Conservation (phyloP, 2,329 filamentous ascomycete species). For the Pseudogymnoascus sp. region DNA sequence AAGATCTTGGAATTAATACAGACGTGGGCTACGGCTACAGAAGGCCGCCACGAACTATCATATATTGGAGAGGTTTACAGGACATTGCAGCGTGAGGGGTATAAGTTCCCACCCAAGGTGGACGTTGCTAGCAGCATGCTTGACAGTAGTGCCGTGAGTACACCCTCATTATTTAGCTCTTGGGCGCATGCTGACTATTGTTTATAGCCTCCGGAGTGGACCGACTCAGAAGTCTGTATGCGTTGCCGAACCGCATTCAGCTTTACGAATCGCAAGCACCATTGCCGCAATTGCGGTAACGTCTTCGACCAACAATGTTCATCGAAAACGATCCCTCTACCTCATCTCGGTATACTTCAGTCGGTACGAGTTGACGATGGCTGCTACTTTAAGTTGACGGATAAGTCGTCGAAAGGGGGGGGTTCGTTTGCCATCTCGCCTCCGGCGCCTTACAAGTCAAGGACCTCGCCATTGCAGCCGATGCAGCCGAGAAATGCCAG, state of each 20-base stretch:
- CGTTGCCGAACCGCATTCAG: constrained; percentile 91
- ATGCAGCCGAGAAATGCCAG: constrained; percentile 91
- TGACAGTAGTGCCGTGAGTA: constrained; percentile 83
- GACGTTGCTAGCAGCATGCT: constrained; percentile 95
- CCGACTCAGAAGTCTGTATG: constrained; percentile 97
- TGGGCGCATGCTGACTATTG: constrained; percentile 2
- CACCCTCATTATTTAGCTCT: background rate
- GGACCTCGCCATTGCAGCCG: constrained; percentile 35
- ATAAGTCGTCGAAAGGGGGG: constrained; percentile 52
- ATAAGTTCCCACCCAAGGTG: constrained; percentile 78
- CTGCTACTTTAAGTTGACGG: constrained; percentile 82
- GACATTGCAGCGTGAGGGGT: constrained; percentile 75
- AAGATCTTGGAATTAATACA: constrained; percentile 95
- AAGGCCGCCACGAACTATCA: constrained; percentile 71
- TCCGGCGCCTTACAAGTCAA: constrained; percentile 51
- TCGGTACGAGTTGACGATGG: constrained; percentile 93
- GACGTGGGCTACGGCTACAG: constrained; percentile 83
- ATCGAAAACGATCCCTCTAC: constrained; percentile 77
- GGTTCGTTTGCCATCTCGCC: constrained; percentile 37
- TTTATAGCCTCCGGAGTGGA: constrained; percentile 84
- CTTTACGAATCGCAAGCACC: constrained; percentile 97
- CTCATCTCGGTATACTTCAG: constrained; percentile 86
- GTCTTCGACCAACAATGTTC: constrained; percentile 97
- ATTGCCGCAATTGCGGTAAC: constrained; percentile 95
- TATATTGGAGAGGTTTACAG: constrained; percentile 89